Conservation (phyloP, 2,329 filamentous ascomycete species). For the Massarina eburnea region DNA sequence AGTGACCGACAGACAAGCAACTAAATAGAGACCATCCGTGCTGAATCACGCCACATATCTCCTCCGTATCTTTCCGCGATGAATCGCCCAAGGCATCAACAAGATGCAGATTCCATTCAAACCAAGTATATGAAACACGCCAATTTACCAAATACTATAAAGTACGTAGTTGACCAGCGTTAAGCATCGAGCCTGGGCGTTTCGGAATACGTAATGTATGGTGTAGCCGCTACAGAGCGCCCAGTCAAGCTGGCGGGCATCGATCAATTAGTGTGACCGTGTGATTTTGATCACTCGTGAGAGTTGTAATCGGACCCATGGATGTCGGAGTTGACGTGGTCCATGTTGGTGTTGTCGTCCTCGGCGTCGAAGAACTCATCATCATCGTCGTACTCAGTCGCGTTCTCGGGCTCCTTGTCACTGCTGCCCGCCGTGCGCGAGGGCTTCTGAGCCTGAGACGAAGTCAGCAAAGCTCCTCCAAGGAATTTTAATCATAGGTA, state of each 20-base stretch:
- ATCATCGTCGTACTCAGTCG: constrained; percentile 11
- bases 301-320: not conserved
- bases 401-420: constrained; percentile 4
- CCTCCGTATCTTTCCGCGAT: too few relatives aligned
- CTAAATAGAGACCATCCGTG: too few relatives aligned
- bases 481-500: not conserved
- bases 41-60: too few relatives aligned
- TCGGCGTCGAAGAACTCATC: constrained; percentile 21
- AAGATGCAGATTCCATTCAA: not conserved
- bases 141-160: not conserved
- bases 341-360: constrained; percentile 2
- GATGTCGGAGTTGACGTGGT: not conserved
- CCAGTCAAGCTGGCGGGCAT: not conserved
- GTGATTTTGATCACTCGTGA: not conserved
- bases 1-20: too few relatives aligned
- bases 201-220: not conserved
- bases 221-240: not conserved
- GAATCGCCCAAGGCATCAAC: too few relatives aligned
- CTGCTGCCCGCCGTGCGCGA: not conserved
- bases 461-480: not conserved
- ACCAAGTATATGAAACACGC: not conserved
- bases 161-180: not conserved
- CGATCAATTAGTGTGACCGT: too few relatives aligned
- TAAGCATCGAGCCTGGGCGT: not conserved
- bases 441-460: too few relatives aligned